Base-by-base conservation (phyloP, 202 grass and related monocot genomes). In the Panicum virgatum region DNA sequence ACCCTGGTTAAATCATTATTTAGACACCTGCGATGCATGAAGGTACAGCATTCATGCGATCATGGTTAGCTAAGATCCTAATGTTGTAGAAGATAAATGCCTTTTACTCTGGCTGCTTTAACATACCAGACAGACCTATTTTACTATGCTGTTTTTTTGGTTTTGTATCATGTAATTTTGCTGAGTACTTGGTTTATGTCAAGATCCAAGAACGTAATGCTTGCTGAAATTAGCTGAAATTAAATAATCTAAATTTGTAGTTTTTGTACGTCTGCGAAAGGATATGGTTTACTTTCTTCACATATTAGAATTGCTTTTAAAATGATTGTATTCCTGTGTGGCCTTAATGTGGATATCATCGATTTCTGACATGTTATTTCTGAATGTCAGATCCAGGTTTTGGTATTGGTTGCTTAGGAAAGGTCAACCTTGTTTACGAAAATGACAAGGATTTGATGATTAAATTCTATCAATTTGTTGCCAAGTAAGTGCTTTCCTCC, bases 361-460 rank as follows among this genome's bases (percentile, higher is more conserved):
- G 37, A 42, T n/a, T 75, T 67, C 36, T 63, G 50, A 18, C 32
- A 70, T 44, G 61, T 20, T 22, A 79, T 92, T 76, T 73, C 32
- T 66, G 57, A 42, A 84, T 63, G 62, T 65, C 90, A 97, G 90
- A 93, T 97, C 94, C 94, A 82, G 82, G 88, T 80, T 86, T 93
- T 82, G 91, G 91, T 61, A 97, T 97, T 72, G 75, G 82, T 39
- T 97, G 84, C 88, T 80, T 97, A 30, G 94, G 94, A 78, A 97
- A 91, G 73, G 86, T 93, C 54, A 97, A 91, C 15, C 13, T 65
- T 58, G 42, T 93, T 62, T 97, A 86, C 45, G 86, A 91, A 73
- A 93, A 86, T 83, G 86, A 97, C 88, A 97, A 84, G 86, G 91
- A 93, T 22, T 75, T 97, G 79, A 93, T 97, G 94, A 82, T 93